Evolutionary conservation across 2,329 filamentous ascomycete species (phyloP).

Genomic region (Colletotrichum sp.): DNA sequence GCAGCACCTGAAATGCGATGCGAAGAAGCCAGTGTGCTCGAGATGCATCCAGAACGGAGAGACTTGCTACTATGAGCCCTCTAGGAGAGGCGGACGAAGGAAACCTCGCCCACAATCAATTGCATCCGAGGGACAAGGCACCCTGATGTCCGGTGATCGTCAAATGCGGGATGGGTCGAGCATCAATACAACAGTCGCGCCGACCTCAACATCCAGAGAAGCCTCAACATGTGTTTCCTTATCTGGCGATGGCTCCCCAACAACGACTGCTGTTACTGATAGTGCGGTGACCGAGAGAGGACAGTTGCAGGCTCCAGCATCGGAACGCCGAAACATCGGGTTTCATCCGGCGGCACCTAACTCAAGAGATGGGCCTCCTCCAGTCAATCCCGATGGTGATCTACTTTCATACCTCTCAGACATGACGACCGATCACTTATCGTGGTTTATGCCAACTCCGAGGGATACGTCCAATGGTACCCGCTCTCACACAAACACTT

Average conservation of each 20-base stretch:
- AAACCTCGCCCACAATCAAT: neutral
- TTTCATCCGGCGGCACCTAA: neutral
- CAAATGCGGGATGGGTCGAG: neutral
- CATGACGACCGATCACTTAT: neutral
- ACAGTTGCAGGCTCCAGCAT: neutral
- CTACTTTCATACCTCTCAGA: neutral
- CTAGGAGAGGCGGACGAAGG: neutral
- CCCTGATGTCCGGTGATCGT: neutral
- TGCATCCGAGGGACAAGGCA: neutral
- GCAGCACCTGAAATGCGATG: neutral
- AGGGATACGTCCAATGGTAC: neutral
- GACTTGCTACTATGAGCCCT: neutral
- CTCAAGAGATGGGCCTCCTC: neutral
- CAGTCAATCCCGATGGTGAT: neutral
- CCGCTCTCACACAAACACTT: neutral
- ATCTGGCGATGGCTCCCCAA: neutral
- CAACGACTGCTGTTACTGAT: neutral
- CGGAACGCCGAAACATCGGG: neutral
- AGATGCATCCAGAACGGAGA: neutral
- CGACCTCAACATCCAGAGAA: neutral
- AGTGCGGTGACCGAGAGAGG: neutral
- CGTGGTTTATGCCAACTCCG: neutral
- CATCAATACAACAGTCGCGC: neutral
- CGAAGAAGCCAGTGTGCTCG: neutral
- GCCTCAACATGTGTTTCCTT: neutral